Evolutionary conservation across 805 yeast species (phyloP).

Genomic region (Saturnispora mendoncae): DNA sequence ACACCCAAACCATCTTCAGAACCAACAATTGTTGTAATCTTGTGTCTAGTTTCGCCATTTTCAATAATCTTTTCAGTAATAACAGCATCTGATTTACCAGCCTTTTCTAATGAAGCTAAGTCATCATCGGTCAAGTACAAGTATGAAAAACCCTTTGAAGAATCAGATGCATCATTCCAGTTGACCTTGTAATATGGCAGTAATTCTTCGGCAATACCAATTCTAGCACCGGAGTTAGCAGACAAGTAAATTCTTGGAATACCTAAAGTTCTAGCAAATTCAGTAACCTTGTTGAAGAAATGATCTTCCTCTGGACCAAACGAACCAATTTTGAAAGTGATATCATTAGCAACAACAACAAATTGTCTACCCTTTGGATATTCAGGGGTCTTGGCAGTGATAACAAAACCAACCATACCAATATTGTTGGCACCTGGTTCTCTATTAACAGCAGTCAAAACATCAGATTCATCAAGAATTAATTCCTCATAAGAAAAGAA

Average conservation of each 20-base stretch:
- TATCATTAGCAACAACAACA: constrained; percentile 90
- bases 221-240: constrained; percentile 99
- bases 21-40: constrained; percentile 82
- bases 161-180: constrained; percentile 74
- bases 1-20: constrained; percentile 97
- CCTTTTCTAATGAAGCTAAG: constrained; percentile 43
- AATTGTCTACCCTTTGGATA: constrained; percentile 94
- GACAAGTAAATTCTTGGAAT: constrained; percentile 93
- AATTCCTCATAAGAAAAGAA: constrained; percentile 73
- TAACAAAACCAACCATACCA: constrained; percentile 97
- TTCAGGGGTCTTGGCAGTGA: constrained; percentile 89
- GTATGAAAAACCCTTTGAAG: constrained; percentile 83
- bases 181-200: constrained; percentile 83
- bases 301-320: constrained; percentile 95
- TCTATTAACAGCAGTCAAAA: constrained; percentile 78
- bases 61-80: constrained; percentile 74
- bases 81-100: constrained; percentile 54
- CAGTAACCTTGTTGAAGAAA: constrained; percentile 88
- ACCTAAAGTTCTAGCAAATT: constrained; percentile 81
- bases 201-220: constrained; percentile 95
- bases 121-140: constrained; percentile 72
- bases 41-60: constrained; percentile 72
- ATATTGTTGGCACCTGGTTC: constrained; percentile 93
- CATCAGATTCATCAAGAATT: constrained; percentile 73
- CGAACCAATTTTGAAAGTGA: constrained; percentile 96